Conservation (phyloP, 176 grass and related monocot species). For the Guadua angustifolia region DNA sequence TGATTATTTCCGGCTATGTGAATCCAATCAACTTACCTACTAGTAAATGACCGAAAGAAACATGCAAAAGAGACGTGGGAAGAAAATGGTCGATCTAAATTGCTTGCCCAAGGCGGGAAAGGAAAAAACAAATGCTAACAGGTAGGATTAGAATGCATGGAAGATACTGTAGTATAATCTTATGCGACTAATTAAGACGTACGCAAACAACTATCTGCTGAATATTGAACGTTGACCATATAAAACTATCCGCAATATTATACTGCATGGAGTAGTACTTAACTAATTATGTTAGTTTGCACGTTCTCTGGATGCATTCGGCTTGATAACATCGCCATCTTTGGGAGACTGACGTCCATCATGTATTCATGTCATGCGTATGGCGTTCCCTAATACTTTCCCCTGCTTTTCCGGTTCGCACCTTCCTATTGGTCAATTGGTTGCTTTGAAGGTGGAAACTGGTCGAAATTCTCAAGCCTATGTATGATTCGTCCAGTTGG, state of each 20-base stretch:
- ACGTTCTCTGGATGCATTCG: background rate
- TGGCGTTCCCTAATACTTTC: background rate
- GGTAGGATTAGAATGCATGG: background rate
- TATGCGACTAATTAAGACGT: conserved; percentile 11
- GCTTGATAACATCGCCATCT: background rate
- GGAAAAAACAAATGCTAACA: background rate
- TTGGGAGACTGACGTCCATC: background rate
- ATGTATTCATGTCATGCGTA: background rate
- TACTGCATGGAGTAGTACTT: background rate
- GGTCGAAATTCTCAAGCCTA: background rate
- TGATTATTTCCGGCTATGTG: background rate
- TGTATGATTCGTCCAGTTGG: background rate
- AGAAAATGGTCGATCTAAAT: background rate
- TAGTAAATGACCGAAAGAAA: background rate
- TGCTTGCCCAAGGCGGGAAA: background rate
- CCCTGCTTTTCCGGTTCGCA: background rate
- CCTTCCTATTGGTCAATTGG: background rate
- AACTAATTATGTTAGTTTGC: background rate
- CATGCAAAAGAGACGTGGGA: background rate
- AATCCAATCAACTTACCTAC: background rate
- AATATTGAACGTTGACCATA: background rate
- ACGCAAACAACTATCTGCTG: background rate
- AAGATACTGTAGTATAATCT: background rate
- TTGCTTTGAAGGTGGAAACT: background rate
- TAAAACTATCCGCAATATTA: background rate